Conservation (phyloP, 164 flowering plant genomes). For the Hamamelis virginiana region DNA sequence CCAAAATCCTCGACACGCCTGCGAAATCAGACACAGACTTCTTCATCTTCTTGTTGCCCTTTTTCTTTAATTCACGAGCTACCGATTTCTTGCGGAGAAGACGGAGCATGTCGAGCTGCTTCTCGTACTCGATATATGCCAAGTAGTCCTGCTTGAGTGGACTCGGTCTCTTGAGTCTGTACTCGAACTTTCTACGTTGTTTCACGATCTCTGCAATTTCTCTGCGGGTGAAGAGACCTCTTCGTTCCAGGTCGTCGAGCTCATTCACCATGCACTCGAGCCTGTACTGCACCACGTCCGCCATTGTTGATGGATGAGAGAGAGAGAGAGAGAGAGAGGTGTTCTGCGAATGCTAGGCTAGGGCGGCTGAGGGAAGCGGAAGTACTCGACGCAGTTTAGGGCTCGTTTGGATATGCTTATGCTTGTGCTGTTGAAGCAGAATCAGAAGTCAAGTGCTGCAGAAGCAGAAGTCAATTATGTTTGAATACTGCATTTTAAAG, state of each 20-base stretch:
- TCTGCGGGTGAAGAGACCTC: conserved; percentile 54
- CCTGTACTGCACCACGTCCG: conserved; percentile 84
- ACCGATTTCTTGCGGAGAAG: conserved; percentile 52
- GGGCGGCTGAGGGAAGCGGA: too few species aligned
- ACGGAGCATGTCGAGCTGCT: conserved; percentile 65
- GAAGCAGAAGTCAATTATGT: too few species aligned
- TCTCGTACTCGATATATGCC: conserved; percentile 83
- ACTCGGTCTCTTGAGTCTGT: conserved; percentile 73
- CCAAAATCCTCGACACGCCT: conserved; percentile 59
- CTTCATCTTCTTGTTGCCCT: conserved; percentile 37
- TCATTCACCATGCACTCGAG: conserved; percentile 80
- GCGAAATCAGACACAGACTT: conserved; percentile 64
- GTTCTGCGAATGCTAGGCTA: too few species aligned
- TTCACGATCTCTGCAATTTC: conserved; percentile 75
- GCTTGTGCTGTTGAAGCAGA: too few species aligned
- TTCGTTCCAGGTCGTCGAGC: conserved; percentile 74
- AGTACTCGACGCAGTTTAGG: too few species aligned
- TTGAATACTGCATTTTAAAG: too few species aligned
- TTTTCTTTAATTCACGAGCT: conserved; percentile 22
- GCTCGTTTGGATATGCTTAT: too few species aligned
- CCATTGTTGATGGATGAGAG: conserved; percentile 63
- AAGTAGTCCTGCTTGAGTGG: conserved; percentile 77
- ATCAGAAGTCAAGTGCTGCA: too few species aligned
- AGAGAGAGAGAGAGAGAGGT: background rate
- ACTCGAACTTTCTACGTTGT: conserved; percentile 82